phyloP scores from a whole-genome alignment of 306 rosid genomes.

The Vigna nakashimae region DNA sequence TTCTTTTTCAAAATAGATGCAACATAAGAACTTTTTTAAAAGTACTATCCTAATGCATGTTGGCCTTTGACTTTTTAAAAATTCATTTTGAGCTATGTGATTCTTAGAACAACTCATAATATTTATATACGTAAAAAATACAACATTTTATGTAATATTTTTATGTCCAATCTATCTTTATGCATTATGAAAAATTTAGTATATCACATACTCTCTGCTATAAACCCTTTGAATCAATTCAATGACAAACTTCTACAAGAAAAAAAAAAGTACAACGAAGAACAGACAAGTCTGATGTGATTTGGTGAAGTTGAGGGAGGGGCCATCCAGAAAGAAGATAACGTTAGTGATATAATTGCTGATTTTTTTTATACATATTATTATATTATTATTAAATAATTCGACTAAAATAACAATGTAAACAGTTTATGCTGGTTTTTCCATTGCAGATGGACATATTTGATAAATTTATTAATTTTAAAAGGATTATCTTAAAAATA shows the following conservation, averaged over 20 bases:
- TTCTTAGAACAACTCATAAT: too few relatives aligned
- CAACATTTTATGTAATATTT: not conserved
- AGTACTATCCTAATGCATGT: too few relatives aligned
- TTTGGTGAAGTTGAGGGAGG: constrained; percentile 6
- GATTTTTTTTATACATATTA: not conserved
- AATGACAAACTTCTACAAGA: not conserved
- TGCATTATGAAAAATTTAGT: too few relatives aligned
- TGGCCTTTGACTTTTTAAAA: not conserved
- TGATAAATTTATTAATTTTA: not conserved
- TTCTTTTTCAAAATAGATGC: not conserved
- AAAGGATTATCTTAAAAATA: not conserved
- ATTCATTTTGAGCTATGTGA: not conserved
- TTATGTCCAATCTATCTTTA: too few relatives aligned
- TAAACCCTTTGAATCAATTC: not conserved
- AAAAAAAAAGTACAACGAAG: not conserved
- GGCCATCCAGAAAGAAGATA: constrained; percentile 8
- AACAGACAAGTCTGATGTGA: not conserved
- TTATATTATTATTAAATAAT: not conserved
- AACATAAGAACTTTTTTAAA: not conserved
- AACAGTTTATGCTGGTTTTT: too few relatives aligned
- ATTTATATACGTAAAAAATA: too few relatives aligned
- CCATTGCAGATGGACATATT: too few relatives aligned
- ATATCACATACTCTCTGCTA: too few relatives aligned
- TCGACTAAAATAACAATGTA: not conserved
- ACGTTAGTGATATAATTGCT: not conserved